Conservation (phyloP, 177 flowering plant genomes). For the Vitis hybrid region DNA sequence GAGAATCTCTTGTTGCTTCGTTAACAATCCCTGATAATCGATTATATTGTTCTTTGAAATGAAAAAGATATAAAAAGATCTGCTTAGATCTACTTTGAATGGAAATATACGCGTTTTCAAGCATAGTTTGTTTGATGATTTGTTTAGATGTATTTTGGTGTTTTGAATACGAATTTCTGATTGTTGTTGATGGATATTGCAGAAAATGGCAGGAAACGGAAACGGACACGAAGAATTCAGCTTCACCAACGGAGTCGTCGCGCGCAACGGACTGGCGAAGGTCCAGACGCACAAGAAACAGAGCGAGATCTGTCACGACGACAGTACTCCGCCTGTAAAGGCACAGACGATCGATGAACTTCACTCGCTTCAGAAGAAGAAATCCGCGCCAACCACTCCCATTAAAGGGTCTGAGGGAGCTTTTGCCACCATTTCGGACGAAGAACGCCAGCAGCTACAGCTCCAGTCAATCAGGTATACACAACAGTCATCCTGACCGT, state of each 20-base stretch:
- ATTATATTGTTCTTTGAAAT: too few species aligned
- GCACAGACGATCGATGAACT: conserved; percentile 93
- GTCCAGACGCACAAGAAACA: conserved; percentile 40
- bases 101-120: too few species aligned
- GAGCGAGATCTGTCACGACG: conserved; percentile 74
- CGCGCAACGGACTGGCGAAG: conserved; percentile 47
- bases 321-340: conserved; percentile 63
- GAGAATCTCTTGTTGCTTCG: neutral
- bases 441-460: conserved; percentile 75
- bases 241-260: conserved; percentile 20
- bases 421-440: conserved; percentile 47
- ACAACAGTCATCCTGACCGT: too few species aligned
- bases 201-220: conserved; percentile 33
- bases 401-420: conserved; percentile 29
- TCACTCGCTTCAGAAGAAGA: conserved; percentile 92
- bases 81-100: too few species aligned
- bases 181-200: neutral
- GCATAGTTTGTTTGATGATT: too few species aligned
- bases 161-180: neutral
- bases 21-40: neutral
- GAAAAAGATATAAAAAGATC: too few species aligned
- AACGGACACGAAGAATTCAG: conserved; percentile 35
- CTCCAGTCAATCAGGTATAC: conserved; percentile 93
- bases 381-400: conserved; percentile 81
- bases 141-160: too few species aligned